Conservation (phyloP, 371 early-diverging fungal species). For the Mucor ambiguus region DNA sequence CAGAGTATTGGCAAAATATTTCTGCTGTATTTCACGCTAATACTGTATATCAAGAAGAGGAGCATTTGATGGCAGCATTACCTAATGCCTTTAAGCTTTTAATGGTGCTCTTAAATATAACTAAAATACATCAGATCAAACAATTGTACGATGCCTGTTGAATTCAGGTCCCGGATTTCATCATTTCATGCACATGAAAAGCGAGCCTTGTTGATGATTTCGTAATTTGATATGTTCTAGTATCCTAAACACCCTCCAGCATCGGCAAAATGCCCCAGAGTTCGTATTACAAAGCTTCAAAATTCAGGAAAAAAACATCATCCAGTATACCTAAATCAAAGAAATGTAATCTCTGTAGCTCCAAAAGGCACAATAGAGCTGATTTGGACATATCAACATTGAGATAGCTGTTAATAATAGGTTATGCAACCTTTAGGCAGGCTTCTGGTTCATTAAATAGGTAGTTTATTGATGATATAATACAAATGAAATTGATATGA, state of each 20-base stretch:
- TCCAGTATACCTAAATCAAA: background rate
- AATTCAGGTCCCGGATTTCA: background rate
- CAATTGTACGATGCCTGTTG: background rate
- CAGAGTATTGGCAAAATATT: background rate
- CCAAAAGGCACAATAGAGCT: background rate
- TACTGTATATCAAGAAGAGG: background rate
- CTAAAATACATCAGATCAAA: background rate
- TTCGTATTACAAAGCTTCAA: background rate
- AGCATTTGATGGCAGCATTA: no score
- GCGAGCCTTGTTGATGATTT: background rate
- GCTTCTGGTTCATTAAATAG: background rate
- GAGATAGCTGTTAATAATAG: background rate
- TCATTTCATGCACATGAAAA: background rate
- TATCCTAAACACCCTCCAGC: background rate
- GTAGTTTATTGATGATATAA: constrained; percentile 1
- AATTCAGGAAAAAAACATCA: background rate
- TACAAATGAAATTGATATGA: background rate
- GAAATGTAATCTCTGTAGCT: background rate
- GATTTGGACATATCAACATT: background rate
- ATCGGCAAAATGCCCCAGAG: background rate
- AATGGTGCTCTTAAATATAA: no score
- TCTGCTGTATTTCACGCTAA: background rate
- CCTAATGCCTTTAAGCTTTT: no score
- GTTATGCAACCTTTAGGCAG: background rate
- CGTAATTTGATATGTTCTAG: background rate